Conservation (phyloP, 805 yeast species). For the Ogataea trehalophila region DNA sequence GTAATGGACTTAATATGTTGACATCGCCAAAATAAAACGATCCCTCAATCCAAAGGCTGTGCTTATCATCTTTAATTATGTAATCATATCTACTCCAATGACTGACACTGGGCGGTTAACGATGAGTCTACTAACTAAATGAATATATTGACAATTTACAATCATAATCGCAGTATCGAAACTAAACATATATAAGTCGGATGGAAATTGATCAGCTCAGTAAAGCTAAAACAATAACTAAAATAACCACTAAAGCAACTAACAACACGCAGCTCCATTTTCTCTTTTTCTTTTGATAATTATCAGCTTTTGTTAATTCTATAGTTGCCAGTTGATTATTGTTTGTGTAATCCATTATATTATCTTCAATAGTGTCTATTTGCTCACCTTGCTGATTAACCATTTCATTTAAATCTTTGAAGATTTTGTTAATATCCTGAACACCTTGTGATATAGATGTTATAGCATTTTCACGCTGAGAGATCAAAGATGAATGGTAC, state of each 20-base stretch:
- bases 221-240: constrained; percentile 54
- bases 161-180: too few species aligned
- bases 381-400: constrained; percentile 84
- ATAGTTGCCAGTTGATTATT: constrained; percentile 67
- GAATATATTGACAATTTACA: too few species aligned
- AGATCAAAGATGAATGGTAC: constrained; percentile 58
- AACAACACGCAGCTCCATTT: constrained; percentile 71
- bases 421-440: constrained; percentile 78
- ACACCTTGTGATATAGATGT: constrained; percentile 71
- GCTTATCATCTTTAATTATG: too few species aligned
- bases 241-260: constrained; percentile 51
- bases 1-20: too few species aligned
- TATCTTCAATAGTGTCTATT: constrained; percentile 79
- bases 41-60: too few species aligned
- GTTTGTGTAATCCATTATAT: constrained; percentile 55
- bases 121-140: too few species aligned
- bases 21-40: too few species aligned
- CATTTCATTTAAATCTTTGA: constrained; percentile 71
- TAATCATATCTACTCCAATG: too few species aligned
- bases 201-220: constrained; percentile 29
- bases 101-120: too few species aligned
- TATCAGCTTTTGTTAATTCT: constrained; percentile 70
- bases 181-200: too few species aligned
- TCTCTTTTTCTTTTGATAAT: constrained; percentile 62
- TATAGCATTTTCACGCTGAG: constrained; percentile 72